Evolutionary conservation across 805 yeast species (phyloP).

Genomic region (Starmerella geochares): DNA sequence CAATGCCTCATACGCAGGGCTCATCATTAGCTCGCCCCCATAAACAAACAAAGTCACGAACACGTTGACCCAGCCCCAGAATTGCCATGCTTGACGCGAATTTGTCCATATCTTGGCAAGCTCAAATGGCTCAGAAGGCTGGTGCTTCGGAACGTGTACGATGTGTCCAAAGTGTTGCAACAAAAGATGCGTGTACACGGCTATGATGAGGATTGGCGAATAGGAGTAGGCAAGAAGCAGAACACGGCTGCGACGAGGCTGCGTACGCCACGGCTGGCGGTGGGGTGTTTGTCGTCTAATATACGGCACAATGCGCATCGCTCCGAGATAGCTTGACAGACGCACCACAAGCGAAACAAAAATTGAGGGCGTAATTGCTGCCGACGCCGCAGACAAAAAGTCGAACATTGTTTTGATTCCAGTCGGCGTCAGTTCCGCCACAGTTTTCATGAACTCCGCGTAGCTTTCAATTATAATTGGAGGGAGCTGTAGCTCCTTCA

Average conservation of each 20-base stretch:
- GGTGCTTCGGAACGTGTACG: conserved; percentile 18
- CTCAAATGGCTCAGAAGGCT: conserved; percentile 6
- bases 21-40: conserved; percentile 51
- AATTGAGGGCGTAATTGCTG: conserved; percentile 70
- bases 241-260: conserved; percentile 20
- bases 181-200: conserved; percentile 89
- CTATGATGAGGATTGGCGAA: conserved; percentile 87
- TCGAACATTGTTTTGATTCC: conserved; percentile 35
- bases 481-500: conserved; percentile 30
- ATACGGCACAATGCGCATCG: conserved; percentile 86
- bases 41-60: conserved; percentile 69
- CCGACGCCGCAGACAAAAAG: conserved; percentile 41
- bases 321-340: conserved; percentile 74
- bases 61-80: conserved; percentile 96
- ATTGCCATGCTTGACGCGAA: conserved; percentile 60
- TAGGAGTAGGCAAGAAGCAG: conserved; percentile 58
- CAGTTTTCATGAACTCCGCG: conserved; percentile 30
- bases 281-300: conserved; percentile 29
- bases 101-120: conserved; percentile 32
- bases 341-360: conserved; percentile 74
- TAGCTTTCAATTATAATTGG: conserved; percentile 34
- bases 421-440: conserved; percentile 35
- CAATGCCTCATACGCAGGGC: conserved; percentile 11
- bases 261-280: conserved; percentile 1
- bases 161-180: conserved; percentile 50